phyloP scores from a whole-genome alignment of 108 stramenopile genomes.

The Cyclotella sp. region DNA sequence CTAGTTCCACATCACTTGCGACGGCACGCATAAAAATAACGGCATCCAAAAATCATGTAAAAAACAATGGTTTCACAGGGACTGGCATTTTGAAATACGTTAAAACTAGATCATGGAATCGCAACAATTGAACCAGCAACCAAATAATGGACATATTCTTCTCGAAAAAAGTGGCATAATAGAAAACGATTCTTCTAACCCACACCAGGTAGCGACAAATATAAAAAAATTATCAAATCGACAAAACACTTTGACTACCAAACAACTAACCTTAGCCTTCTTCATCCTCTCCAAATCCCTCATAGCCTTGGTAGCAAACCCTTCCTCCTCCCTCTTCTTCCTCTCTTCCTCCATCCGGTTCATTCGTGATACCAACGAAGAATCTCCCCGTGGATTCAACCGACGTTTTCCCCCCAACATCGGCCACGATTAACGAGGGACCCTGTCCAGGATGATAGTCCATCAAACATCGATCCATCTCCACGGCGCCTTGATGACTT shows the following conservation, averaged over 20 bases:
- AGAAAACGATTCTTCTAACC: neutral
- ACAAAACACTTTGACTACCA: too few species aligned
- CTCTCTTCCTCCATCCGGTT: slow-evolving; percentile 58
- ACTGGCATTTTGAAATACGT: too few species aligned
- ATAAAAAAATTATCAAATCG: too few species aligned
- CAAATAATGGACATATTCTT: too few species aligned
- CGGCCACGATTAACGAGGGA: neutral
- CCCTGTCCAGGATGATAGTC: slow-evolving; percentile 55
- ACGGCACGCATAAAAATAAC: too few species aligned
- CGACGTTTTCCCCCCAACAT: slow-evolving; percentile 9
- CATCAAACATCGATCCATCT: slow-evolving; percentile 59
- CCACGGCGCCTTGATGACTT: slow-evolving; percentile 46
- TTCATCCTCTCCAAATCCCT: slow-evolving; percentile 80
- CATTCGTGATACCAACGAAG: slow-evolving; percentile 61
- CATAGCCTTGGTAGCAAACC: slow-evolving; percentile 89
- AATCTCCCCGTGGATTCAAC: slow-evolving; percentile 54
- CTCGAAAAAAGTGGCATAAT: too few species aligned
- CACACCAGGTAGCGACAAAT: too few species aligned
- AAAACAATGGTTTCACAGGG: too few species aligned
- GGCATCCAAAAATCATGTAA: too few species aligned
- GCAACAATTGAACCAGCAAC: too few species aligned
- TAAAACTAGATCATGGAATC: too few species aligned
- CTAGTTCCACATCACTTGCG: too few species aligned
- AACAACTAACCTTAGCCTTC: slow-evolving; percentile 61
- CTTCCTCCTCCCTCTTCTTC: slow-evolving; percentile 70